Conservation (phyloP, 78 protist species). For the Ministeria vibrans region DNA sequence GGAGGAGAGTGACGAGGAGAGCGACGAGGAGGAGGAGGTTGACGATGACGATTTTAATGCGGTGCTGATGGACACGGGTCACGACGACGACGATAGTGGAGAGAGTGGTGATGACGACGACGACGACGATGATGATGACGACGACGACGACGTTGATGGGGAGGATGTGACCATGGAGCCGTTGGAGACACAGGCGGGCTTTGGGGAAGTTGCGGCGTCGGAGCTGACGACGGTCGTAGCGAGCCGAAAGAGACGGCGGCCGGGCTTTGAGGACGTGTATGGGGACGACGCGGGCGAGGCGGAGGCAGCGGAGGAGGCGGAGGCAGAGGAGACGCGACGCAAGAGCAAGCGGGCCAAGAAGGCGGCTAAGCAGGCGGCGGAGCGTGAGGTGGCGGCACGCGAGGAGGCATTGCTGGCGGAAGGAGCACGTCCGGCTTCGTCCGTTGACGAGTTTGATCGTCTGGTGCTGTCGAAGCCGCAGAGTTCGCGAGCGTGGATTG, state of each 20-base stretch:
- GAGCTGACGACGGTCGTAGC: too few relatives aligned
- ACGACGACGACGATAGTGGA: not conserved
- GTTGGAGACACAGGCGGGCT: not conserved
- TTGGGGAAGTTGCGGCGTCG: too few relatives aligned
- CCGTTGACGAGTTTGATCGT: slow-evolving; percentile 85
- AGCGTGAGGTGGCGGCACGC: not conserved
- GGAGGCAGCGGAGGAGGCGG: not conserved
- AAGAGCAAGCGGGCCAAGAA: not conserved
- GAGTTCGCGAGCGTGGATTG: slow-evolving; percentile 76
- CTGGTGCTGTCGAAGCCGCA: slow-evolving; percentile 77
- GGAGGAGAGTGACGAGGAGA: not conserved
- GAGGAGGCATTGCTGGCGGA: not conserved
- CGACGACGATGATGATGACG: not conserved
- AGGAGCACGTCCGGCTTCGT: slow-evolving; percentile 28
- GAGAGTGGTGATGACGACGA: slow-evolving; percentile 8
- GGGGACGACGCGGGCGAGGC: not conserved
- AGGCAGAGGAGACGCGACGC: not conserved
- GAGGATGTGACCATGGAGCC: not conserved
- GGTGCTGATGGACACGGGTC: too few relatives aligned
- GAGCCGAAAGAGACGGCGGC: too few relatives aligned
- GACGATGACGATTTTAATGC: too few relatives aligned
- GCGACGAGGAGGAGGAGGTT: not conserved
- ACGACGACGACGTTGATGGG: not conserved
- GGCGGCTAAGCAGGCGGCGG: not conserved
- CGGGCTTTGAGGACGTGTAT: too few relatives aligned